phyloP scores from a whole-genome alignment of 2,329 filamentous ascomycete species.

The Ophiostoma sp. region DNA sequence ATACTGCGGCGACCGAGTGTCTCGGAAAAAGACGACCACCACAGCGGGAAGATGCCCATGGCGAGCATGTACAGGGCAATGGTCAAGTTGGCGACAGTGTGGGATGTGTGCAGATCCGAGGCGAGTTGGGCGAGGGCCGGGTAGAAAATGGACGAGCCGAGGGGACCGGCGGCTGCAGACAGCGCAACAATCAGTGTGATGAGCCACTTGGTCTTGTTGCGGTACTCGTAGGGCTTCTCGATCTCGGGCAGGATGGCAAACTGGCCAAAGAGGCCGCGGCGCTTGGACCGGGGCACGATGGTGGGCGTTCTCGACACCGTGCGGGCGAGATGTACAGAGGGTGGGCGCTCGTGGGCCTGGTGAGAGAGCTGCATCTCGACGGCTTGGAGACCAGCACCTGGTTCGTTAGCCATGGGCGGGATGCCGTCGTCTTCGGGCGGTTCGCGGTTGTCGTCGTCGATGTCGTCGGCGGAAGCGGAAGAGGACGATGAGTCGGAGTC shows the following conservation, averaged over 20 bases:
- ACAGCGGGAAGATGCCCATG: slow-evolving; percentile 82
- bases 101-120: slow-evolving; percentile 59
- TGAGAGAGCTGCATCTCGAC: slow-evolving; percentile 25
- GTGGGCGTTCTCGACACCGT: slow-evolving; percentile 38
- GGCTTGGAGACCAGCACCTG: slow-evolving; percentile 29
- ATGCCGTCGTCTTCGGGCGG: slow-evolving; percentile 22
- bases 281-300: slow-evolving; percentile 48
- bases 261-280: slow-evolving; percentile 71
- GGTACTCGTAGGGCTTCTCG: slow-evolving; percentile 72
- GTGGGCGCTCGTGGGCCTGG: not conserved
- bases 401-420: slow-evolving; percentile 28
- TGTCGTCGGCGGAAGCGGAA: not conserved
- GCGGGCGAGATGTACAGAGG: slow-evolving; percentile 32
- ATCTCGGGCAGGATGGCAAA: slow-evolving; percentile 73
- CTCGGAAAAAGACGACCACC: slow-evolving; percentile 85
- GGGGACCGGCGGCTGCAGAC: slow-evolving; percentile 74
- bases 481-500: not conserved
- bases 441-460: slow-evolving; percentile 13
- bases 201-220: slow-evolving; percentile 75
- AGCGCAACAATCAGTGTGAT: slow-evolving; percentile 77
- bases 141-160: slow-evolving; percentile 82
- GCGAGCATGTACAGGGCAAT: slow-evolving; percentile 79
- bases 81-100: slow-evolving; percentile 71
- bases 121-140: slow-evolving; percentile 69
- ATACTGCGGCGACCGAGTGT: slow-evolving; percentile 71